Base-by-base conservation (phyloP, 2,329 filamentous ascomycete genomes). In the Aspergillus ibericus region DNA sequence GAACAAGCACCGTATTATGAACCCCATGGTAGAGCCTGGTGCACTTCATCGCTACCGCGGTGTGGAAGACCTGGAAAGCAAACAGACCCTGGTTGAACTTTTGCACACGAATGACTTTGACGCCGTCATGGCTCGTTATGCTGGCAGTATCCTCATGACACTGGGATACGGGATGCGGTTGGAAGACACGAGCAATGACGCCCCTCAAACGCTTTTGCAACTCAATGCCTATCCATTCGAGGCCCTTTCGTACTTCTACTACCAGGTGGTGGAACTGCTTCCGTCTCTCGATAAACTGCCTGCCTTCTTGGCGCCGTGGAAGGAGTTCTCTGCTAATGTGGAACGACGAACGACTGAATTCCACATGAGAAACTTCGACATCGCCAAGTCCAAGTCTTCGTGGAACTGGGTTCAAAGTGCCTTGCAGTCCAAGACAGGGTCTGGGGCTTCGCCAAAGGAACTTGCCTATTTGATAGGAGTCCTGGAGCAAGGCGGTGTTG, bases 61-160 rank as follows among this genome's bases (percentile, higher is more conserved):
- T 0, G 60, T 82, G 0, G 79, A 81, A 60, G 77, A 80, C 12
- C 69, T 82, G 7, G 81, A 82, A 61, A 78, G 75, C 32, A 77
- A 73, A 55, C 78, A 81, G 53, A 61, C 81, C 0, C 59, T 82
- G 0, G 68, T 68, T 12, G 77, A 82, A 10, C 64, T 82, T 0
- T 59, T 82, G 15, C 1, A 4, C 15, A 44, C 8, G 10, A 62
- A 62, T 1, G 72, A 75, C 29, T 83, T 79, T 71, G 77, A 78
- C 61, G 75, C 77, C 51, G 71, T 77, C 16, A 15, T 40, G 20
- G 0, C 7, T 8, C 36, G 36, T 4, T 40, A 40, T 40, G 16
- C 16, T 40, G 4, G 38, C 5, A 40, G 16, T 20, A 40, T 40
- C 3, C 1, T 40, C 4, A 20, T 40, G 38, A 40, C 38, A 20